phyloP scores from a whole-genome alignment of 2,329 filamentous ascomycete genomes.

The Arthrobotrys entomopaga region DNA sequence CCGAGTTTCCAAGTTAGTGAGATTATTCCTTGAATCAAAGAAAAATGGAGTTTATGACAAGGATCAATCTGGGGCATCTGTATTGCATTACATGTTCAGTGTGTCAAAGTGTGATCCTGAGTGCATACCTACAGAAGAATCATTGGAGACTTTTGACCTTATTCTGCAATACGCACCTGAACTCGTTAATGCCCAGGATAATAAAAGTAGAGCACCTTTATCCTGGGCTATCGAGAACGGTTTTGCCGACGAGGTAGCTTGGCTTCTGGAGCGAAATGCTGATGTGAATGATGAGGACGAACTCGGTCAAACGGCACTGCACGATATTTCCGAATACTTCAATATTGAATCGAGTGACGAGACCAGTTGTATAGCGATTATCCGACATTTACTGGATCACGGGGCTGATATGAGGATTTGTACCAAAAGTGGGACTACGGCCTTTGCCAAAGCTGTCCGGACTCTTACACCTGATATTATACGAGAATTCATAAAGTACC shows the following conservation, averaged over 20 bases:
- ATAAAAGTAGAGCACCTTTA: constrained; percentile 4
- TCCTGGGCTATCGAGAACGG: constrained; percentile 4
- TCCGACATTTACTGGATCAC: background rate
- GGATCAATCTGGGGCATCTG: no score
- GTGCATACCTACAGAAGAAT: background rate
- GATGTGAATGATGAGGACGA: constrained; percentile 22
- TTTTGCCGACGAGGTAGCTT: background rate
- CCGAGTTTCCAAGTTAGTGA: no score
- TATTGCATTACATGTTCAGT: no score
- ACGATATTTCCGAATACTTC: background rate
- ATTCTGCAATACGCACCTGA: background rate
- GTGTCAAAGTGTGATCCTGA: background rate
- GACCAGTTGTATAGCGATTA: background rate
- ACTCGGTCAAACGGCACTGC: constrained; percentile 7
- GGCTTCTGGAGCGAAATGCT: background rate
- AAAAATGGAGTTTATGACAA: no score
- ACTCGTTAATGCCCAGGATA: constrained; percentile 4
- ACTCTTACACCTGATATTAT: background rate
- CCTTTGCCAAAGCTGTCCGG: background rate
- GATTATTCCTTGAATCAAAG: no score
- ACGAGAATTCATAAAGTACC: background rate
- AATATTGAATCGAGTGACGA: no score
- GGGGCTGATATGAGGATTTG: constrained; percentile 1
- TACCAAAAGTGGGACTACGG: background rate
- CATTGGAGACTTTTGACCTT: background rate